These are phyloP conservation scores for Colletotrichum tropicale DNA, from an alignment of 2,329 filamentous ascomycete genomes.

Conservation along the genomic window DNA sequence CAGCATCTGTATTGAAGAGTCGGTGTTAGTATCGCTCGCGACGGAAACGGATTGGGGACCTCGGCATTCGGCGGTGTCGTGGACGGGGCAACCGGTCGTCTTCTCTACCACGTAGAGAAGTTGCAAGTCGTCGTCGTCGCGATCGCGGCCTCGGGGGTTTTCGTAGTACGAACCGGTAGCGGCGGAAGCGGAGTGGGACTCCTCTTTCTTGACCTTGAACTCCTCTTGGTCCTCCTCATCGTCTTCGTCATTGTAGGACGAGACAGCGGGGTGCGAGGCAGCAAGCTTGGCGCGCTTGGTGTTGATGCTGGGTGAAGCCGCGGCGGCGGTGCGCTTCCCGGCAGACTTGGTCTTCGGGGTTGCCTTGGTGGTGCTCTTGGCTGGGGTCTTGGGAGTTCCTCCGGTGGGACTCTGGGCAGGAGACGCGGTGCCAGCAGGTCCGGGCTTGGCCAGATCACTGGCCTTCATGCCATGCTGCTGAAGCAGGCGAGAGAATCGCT, in stretches of 20 bases:
- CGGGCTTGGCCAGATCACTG: constrained; percentile 18
- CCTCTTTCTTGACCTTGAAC: constrained; percentile 10
- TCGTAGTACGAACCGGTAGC: constrained; percentile 12
- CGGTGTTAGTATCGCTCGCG: constrained; percentile 19
- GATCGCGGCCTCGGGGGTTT: background rate
- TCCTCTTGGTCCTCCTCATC: background rate
- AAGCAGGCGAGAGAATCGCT: constrained; percentile 71
- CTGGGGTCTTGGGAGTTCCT: constrained; percentile 21
- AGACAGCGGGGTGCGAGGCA: constrained; percentile 7
- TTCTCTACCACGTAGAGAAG: constrained; percentile 19
- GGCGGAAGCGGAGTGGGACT: background rate
- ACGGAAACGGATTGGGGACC: background rate
- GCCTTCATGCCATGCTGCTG: constrained; percentile 57
- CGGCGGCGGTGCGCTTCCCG: background rate
- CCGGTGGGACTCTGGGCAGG: constrained; percentile 3
- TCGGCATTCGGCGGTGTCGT: constrained; percentile 8
- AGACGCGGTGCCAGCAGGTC: constrained; percentile 5
- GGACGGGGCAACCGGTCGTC: constrained; percentile 6
- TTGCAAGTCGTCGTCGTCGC: constrained; percentile 19
- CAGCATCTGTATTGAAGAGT: constrained; percentile 9
- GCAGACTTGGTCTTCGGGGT: constrained; percentile 25
- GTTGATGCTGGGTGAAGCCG: background rate
- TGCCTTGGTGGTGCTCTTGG: constrained; percentile 23
- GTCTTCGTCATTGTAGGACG: constrained; percentile 6
- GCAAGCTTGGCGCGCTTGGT: constrained; percentile 13